phyloP scores from a whole-genome alignment of 345 rosid species.

The Camelina neglecta region DNA sequence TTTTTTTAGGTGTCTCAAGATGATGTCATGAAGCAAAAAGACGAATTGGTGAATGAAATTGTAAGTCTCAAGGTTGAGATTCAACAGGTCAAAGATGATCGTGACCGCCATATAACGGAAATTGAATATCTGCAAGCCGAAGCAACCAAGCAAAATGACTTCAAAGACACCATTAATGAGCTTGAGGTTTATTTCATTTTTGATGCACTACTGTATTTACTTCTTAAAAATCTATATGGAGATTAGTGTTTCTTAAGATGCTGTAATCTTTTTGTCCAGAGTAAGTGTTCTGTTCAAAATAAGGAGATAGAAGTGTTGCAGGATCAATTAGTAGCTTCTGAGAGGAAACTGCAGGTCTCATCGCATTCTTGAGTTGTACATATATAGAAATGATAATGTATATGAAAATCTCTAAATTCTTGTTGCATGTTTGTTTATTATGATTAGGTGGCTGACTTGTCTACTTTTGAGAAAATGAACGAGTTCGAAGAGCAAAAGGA shows the following conservation, averaged over 20 bases:
- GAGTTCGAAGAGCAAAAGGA: slow-evolving; percentile 78
- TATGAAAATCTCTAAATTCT: slow-evolving; percentile 6
- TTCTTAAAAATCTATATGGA: neutral
- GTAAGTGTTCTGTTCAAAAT: slow-evolving; percentile 63
- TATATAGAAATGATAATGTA: neutral
- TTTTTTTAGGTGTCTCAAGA: slow-evolving; percentile 76
- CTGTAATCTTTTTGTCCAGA: slow-evolving; percentile 50
- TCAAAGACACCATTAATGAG: slow-evolving; percentile 66
- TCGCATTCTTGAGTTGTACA: slow-evolving; percentile 26
- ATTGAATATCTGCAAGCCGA: slow-evolving; percentile 60
- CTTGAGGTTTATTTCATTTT: slow-evolving; percentile 64
- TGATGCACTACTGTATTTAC: slow-evolving; percentile 2
- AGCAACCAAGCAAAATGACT: slow-evolving; percentile 66
- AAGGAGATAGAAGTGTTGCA: slow-evolving; percentile 72
- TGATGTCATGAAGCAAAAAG: slow-evolving; percentile 74
- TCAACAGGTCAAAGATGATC: slow-evolving; percentile 71
- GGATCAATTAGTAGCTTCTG: slow-evolving; percentile 67
- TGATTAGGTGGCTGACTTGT: slow-evolving; percentile 75
- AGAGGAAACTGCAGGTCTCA: slow-evolving; percentile 72
- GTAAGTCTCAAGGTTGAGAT: slow-evolving; percentile 69
- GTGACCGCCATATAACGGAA: slow-evolving; percentile 59
- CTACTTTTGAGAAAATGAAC: slow-evolving; percentile 70
- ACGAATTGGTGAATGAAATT: slow-evolving; percentile 69
- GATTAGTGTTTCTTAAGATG: slow-evolving; percentile 25
- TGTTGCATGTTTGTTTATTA: slow-evolving; percentile 4